Conservation (phyloP, 768 basidiomycete species). For the Clitopilus passeckerianus region DNA sequence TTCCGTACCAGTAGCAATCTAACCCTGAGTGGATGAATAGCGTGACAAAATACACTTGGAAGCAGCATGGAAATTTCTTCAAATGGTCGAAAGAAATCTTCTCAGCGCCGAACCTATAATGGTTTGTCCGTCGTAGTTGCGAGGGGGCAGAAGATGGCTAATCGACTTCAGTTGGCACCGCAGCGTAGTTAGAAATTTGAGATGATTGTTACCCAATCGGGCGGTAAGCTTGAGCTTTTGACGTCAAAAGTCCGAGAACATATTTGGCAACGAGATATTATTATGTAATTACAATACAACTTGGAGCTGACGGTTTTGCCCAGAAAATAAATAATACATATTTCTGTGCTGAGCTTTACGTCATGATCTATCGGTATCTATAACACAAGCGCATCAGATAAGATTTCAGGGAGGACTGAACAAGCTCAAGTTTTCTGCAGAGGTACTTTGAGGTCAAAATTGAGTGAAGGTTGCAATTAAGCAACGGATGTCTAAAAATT, state of each 20-base stretch:
- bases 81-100: neutral
- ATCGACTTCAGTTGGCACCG: constrained; percentile 1
- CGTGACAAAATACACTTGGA: neutral
- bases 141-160: neutral
- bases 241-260: too few species aligned
- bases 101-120: neutral
- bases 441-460: too few species aligned
- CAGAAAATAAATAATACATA: too few species aligned
- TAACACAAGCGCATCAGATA: neutral
- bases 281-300: neutral
- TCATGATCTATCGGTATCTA: neutral
- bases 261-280: too few species aligned
- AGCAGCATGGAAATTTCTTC: neutral
- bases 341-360: neutral
- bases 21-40: neutral
- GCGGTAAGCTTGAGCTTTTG: neutral
- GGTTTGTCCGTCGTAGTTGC: neutral
- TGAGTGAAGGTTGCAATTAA: too few species aligned
- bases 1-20: neutral
- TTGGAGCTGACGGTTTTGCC: too few species aligned
- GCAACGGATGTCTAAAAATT: too few species aligned
- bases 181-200: neutral
- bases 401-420: too few species aligned
- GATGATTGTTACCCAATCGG: neutral
- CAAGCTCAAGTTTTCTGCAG: too few species aligned